Base-by-base conservation (phyloP, 805 yeast species). In the Myxozyma geophila region DNA sequence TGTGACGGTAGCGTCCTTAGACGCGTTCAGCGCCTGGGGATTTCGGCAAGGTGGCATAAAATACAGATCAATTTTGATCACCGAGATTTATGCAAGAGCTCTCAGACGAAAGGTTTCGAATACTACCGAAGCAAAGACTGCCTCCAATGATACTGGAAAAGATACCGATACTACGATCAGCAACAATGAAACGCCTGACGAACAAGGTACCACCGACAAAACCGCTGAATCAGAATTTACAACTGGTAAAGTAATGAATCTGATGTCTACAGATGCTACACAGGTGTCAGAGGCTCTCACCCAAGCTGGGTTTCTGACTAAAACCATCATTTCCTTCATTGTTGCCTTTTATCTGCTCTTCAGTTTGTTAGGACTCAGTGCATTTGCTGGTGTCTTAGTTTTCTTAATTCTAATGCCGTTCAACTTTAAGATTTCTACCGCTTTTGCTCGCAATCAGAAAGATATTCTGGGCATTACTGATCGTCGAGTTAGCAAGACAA, bases 11-110 rank as follows among this genome's bases (percentile, higher is more conserved):
- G 84, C 91, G 10, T 72, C 85, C 19, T 79, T 84, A 52, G 80
- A 85, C 35, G 96, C 96, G 50, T 89, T 90, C 76, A 88, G 96
- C 13, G 80, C 89, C 62, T 93, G 87, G 75, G 79, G 87, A 60
- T 98, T 98, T 64, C 86, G 98, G 80, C 85, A 96, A 74, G 90
- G 92, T 49, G 92, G 98, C 76, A 85, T 91, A 54, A 84, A 96
- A 74, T 85, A 92, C 88, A 87, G 87, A 72, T 90, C 97, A 8
- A 83, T 92, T 66, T 83, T 93, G 62, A 88, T 93, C 70, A 95
- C 96, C 62, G 95, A 90, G 75, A 87, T 93, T 61, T 93, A 93
- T 72, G 87, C 96, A 1, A 93, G 93, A 77, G 97, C 98, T 1
- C 82, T 93, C 66, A 84, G 93, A 79, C 85, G 96, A 78, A 84